These are phyloP conservation scores for Halophytophthora batemanensis DNA, from an alignment of 352 stramenopile species.

Conservation along the genomic window DNA sequence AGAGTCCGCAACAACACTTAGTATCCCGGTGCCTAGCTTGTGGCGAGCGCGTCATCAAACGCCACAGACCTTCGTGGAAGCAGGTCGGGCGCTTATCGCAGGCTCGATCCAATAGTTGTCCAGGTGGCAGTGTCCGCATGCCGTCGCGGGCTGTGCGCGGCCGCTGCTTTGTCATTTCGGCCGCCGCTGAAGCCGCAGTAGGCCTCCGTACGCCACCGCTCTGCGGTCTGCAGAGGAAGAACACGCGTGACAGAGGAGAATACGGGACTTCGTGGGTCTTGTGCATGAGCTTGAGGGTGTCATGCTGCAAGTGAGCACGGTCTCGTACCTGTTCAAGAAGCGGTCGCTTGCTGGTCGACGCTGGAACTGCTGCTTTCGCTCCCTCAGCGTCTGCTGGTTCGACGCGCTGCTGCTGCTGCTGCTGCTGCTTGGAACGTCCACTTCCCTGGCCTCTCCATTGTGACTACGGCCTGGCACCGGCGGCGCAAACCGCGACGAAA, in stretches of 20 bases:
- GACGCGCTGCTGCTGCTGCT: conserved; percentile 4
- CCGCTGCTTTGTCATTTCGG: conserved; percentile 29
- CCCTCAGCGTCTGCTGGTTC: too few species aligned
- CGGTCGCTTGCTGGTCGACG: conserved; percentile 21
- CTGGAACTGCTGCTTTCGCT: too few species aligned
- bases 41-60: too few species aligned
- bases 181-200: conserved; percentile 1
- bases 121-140: conserved; percentile 11
- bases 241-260: too few species aligned
- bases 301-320: neutral
- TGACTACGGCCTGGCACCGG: conserved; percentile 2
- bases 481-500: conserved; percentile 24
- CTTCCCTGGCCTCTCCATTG: conserved; percentile 8
- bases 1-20: too few species aligned
- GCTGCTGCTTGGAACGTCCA: conserved; percentile 7
- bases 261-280: too few species aligned
- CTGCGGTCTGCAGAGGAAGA: conserved; percentile 30
- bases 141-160: conserved; percentile 52
- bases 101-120: conserved; percentile 9
- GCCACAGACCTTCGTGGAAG: conserved; percentile 25
- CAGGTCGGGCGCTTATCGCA: conserved; percentile 11
- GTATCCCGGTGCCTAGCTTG: too few species aligned
- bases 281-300: too few species aligned
- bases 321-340: conserved; percentile 15
- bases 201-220: conserved; percentile 44